Percentiles rank a stretch among this genome's conserved stretches.
Conservation (phyloP, 352 stramenopile genomes). For the Phytophthora nicotianae region DNA sequence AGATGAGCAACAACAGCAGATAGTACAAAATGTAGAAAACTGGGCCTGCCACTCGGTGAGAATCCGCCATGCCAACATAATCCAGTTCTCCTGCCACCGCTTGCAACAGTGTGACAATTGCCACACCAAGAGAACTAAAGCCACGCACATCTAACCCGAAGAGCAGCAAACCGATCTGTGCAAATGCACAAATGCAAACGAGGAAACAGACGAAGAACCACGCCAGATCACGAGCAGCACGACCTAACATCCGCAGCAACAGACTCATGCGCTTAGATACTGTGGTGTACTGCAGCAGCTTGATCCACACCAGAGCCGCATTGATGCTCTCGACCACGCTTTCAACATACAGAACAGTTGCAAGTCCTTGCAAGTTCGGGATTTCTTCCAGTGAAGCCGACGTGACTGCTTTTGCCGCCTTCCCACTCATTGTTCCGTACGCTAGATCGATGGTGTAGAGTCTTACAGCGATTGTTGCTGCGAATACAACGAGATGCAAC, state of each 20-base stretch:
- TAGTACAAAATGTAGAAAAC: constrained; percentile 80
- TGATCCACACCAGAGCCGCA: constrained; percentile 62
- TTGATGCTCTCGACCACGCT: constrained; percentile 51
- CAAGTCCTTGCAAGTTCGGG: constrained; percentile 47
- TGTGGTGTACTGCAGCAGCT: constrained; percentile 75
- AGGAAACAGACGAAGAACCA: constrained; percentile 71
- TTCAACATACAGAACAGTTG: constrained; percentile 44
- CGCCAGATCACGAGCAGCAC: constrained; percentile 55
- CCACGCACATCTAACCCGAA: constrained; percentile 58
- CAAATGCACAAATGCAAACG: constrained; percentile 64
- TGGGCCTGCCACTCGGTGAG: constrained; percentile 56
- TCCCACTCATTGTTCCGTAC: constrained; percentile 61
- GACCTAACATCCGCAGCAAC: constrained; percentile 54
- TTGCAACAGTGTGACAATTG: constrained; percentile 66
- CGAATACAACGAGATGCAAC: constrained; percentile 53
- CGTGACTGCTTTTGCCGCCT: constrained; percentile 30
- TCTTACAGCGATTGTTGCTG: constrained; percentile 51
- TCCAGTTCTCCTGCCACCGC: constrained; percentile 64
- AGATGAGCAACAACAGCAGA: constrained; percentile 64
- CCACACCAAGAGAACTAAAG: constrained; percentile 59
- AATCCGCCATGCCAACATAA: constrained; percentile 47
- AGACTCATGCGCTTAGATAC: constrained; percentile 67
- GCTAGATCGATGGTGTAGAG: constrained; percentile 58
- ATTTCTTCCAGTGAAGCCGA: constrained; percentile 36
- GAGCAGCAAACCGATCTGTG: constrained; percentile 66